Evolutionary conservation across 176 grass and related monocot species (phyloP).

Genomic region (Oryza punctata): DNA sequence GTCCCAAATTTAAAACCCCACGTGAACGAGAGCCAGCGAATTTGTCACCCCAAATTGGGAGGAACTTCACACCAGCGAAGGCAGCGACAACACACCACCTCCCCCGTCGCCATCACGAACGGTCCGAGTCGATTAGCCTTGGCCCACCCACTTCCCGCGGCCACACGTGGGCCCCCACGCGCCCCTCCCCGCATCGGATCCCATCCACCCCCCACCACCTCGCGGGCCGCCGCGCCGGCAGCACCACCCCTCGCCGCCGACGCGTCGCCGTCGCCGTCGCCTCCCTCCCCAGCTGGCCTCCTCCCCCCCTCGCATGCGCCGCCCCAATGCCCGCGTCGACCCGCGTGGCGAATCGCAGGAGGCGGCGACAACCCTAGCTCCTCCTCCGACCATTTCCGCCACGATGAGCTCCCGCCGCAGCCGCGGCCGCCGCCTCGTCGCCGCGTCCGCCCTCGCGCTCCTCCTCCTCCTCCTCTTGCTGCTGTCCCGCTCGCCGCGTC

Average conservation of each 20-base stretch:
- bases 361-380: slow-evolving; percentile 31
- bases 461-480: slow-evolving; percentile 41
- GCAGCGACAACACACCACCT: neutral
- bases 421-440: slow-evolving; percentile 33
- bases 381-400: neutral
- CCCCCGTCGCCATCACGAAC: neutral
- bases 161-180: slow-evolving; percentile 15
- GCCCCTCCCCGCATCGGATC: slow-evolving; percentile 39
- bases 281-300: neutral
- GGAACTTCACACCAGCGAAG: neutral
- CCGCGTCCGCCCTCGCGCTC: neutral
- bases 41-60: neutral
- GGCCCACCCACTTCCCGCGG: neutral
- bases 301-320: slow-evolving; percentile 43
- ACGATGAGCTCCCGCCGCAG: slow-evolving; percentile 43
- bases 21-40: too few relatives aligned
- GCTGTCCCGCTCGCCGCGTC: neutral
- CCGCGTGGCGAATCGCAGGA: neutral
- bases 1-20: neutral
- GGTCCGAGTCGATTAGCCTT: neutral
- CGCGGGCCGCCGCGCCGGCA: slow-evolving; percentile 43
- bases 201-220: slow-evolving; percentile 8
- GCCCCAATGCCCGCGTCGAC: slow-evolving; percentile 46
- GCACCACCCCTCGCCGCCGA: slow-evolving; percentile 32
- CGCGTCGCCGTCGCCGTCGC: slow-evolving; percentile 35